Percentiles rank a stretch among this genome's conserved stretches.
Conservation (phyloP, 1,139 yeast species). For the Lodderomyces pseudojiufengensis region DNA sequence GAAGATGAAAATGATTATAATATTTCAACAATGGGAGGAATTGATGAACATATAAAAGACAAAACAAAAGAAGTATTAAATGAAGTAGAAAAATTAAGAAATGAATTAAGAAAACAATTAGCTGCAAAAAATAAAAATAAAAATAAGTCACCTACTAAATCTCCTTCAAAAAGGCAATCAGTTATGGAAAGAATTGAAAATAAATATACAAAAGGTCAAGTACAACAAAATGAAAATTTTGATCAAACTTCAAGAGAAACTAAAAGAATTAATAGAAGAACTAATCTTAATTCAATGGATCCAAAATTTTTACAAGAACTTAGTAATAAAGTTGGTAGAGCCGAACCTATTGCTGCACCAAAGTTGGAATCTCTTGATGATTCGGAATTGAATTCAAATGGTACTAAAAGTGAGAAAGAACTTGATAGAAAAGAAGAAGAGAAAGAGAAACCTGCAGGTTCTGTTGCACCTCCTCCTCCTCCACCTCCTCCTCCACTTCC, state of each 20-base stretch:
- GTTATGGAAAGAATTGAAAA: conserved; percentile 39
- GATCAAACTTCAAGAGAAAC: conserved; percentile 15
- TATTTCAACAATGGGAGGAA: conserved; percentile 14
- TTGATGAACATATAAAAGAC: conserved; percentile 36
- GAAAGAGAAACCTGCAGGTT: background rate
- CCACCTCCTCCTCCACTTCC: conserved; percentile 21
- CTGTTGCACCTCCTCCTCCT: background rate
- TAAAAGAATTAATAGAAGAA: conserved; percentile 25
- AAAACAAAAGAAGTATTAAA: conserved; percentile 42
- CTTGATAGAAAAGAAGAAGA: background rate
- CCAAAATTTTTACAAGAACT: conserved; percentile 59
- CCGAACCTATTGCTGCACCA: conserved; percentile 27
- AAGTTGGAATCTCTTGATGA: conserved; percentile 21
- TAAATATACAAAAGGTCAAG: conserved; percentile 49
- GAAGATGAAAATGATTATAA: conserved; percentile 16
- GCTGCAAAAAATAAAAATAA: conserved; percentile 17
- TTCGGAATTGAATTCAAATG: background rate
- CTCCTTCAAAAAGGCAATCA: conserved; percentile 11
- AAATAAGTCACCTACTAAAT: conserved; percentile 7
- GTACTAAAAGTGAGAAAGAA: background rate
- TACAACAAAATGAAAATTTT: conserved; percentile 13
- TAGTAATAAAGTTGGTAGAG: conserved; percentile 45
- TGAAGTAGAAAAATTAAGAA: conserved; percentile 44
- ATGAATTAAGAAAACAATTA: conserved; percentile 38
- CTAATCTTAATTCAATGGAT: conserved; percentile 41